Percentiles rank a stretch among this genome's conserved stretches.
phyloP scores from a whole-genome alignment of 2,329 filamentous ascomycete genomes.

The Cyclaneusma minus region DNA sequence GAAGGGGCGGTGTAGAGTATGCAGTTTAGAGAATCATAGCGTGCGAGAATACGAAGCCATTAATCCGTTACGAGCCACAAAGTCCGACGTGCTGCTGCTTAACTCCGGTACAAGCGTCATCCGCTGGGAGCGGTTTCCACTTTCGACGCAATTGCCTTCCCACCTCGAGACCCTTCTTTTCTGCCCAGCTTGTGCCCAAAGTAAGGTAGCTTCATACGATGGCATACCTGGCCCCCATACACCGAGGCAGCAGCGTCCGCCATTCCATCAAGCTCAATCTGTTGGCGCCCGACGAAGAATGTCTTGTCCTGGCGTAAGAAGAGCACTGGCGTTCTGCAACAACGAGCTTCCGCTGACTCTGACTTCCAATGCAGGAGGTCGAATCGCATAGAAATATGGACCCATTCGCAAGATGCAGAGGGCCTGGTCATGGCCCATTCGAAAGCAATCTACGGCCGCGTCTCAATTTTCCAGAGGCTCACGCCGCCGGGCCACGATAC shows the following conservation, averaged over 20 bases:
- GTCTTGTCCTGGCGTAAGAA: conserved; percentile 73
- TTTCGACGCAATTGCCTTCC: no score
- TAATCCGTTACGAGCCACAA: no score
- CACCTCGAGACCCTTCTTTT: no score
- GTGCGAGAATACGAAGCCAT: no score
- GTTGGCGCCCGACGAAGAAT: conserved; percentile 58
- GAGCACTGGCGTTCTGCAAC: conserved; percentile 8
- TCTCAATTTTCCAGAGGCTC: conserved; percentile 72
- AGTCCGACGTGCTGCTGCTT: no score
- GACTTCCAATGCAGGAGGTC: conserved; percentile 47
- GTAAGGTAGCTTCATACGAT: conserved; percentile 29
- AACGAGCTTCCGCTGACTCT: conserved; percentile 8
- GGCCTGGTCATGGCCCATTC: conserved; percentile 51
- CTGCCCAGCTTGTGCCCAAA: no score
- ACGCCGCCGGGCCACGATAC: conserved; percentile 57
- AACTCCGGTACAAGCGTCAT: no score
- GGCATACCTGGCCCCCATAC: conserved; percentile 91
- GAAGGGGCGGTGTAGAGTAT: conserved; percentile 31
- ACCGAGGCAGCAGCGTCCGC: conserved; percentile 78
- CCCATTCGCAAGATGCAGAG: conserved; percentile 44
- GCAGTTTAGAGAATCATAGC: no score
- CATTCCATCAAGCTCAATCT: conserved; percentile 75
- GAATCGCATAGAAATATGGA: conserved; percentile 77
- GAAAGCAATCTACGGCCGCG: conserved; percentile 66
- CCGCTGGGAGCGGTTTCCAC: no score